Conservation (phyloP, 1,284 basidiomycete species). For the Gymnopus androsaceus region DNA sequence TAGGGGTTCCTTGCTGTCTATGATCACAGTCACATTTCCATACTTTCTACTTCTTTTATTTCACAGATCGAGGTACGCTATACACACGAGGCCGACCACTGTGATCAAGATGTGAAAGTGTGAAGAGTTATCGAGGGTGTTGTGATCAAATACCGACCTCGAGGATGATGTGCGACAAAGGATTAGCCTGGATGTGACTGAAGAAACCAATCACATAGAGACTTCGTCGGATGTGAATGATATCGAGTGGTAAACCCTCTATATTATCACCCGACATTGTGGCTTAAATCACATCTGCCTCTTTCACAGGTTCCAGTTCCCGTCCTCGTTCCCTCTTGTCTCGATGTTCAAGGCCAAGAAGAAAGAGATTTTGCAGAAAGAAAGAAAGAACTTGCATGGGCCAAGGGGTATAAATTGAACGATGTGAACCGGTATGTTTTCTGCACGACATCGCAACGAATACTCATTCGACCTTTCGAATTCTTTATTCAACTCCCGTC, state of each 20-base stretch:
- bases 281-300: not conserved
- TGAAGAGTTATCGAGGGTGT: slow-evolving; percentile 2
- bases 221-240: not conserved
- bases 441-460: not conserved
- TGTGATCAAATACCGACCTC: not conserved
- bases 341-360: not conserved
- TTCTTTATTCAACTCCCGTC: not conserved
- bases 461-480: not conserved
- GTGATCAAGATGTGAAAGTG: not conserved
- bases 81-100: no score
- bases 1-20: no score
- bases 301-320: not conserved
- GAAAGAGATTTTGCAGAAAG: not conserved
- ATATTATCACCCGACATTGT: not conserved
- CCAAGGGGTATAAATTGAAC: not conserved
- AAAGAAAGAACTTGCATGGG: not conserved
- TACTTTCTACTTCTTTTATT: no score
- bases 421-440: not conserved
- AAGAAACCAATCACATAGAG: not conserved
- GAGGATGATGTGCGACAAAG: not conserved
- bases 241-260: not conserved
- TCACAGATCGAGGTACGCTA: no score
- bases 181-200: not conserved
- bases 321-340: not conserved
- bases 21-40: no score